A percentile compares a stretch with the other conserved stretches of the same genome.
These are phyloP conservation scores for Syncephalis plumigaleata DNA, from an alignment of 371 early-diverging fungal species.

Conservation along the genomic window DNA sequence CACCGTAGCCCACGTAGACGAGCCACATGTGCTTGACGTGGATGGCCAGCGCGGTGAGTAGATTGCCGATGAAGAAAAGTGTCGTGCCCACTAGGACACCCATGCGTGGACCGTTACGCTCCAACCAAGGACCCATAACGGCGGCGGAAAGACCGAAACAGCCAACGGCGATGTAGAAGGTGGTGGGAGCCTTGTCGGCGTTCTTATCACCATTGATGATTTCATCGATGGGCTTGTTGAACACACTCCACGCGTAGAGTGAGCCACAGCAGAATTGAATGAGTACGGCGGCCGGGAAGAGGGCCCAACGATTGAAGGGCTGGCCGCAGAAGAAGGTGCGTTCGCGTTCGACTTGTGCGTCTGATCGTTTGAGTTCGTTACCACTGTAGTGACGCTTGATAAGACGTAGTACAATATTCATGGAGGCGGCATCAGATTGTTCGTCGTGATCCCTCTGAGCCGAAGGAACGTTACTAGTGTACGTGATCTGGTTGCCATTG, in stretches of 20 bases:
- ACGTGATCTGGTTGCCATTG: too few species aligned
- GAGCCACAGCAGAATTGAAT: slow-evolving; percentile 49
- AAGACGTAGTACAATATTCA: too few species aligned
- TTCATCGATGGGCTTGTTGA: slow-evolving; percentile 36
- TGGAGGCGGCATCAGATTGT: too few species aligned
- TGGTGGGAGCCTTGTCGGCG: slow-evolving; percentile 24
- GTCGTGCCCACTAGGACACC: slow-evolving; percentile 27
- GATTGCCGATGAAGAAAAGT: slow-evolving; percentile 37
- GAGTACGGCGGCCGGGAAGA: slow-evolving; percentile 34
- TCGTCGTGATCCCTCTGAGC: too few species aligned
- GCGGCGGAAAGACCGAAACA: slow-evolving; percentile 42
- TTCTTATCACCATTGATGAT: slow-evolving; percentile 17
- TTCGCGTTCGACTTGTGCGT: background rate
- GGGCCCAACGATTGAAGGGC: slow-evolving; percentile 27
- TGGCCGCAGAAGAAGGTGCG: slow-evolving; percentile 14
- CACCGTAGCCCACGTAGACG: slow-evolving; percentile 42
- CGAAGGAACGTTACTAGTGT: too few species aligned
- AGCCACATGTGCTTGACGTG: slow-evolving; percentile 27
- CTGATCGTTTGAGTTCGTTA: background rate
- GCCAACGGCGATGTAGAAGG: slow-evolving; percentile 49
- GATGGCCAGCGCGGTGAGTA: slow-evolving; percentile 34
- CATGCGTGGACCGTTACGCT: slow-evolving; percentile 34
- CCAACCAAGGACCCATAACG: slow-evolving; percentile 44
- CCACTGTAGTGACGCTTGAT: too few species aligned
- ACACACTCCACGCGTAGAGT: slow-evolving; percentile 49